Conservation (phyloP, 2,329 filamentous ascomycete species). For the Chalara sp. region DNA sequence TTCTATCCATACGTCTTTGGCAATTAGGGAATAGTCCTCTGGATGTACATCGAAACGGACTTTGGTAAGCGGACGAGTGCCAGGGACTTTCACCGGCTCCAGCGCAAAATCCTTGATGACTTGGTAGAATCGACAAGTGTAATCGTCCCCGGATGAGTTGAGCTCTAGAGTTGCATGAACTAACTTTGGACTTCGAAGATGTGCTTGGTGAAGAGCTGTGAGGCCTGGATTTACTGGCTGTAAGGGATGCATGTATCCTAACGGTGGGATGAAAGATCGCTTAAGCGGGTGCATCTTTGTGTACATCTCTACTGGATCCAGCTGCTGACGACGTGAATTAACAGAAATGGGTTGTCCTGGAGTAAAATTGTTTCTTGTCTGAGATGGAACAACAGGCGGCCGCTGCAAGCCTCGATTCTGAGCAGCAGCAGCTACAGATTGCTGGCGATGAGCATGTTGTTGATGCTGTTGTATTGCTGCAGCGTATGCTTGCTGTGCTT, state of each 20-base stretch:
- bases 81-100: slow-evolving; percentile 32
- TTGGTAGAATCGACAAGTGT: slow-evolving; percentile 39
- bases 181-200: slow-evolving; percentile 46
- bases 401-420: no score
- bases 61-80: slow-evolving; percentile 28
- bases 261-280: slow-evolving; percentile 30
- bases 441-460: no score
- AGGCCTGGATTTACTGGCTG: slow-evolving; percentile 37
- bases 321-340: no score
- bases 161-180: slow-evolving; percentile 9
- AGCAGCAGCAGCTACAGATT: no score
- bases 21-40: slow-evolving; percentile 15
- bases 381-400: no score
- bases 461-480: no score
- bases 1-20: slow-evolving; percentile 15
- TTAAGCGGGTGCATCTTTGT: slow-evolving; percentile 9
- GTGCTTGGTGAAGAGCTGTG: slow-evolving; percentile 49
- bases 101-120: slow-evolving; percentile 45
- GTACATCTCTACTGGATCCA: slow-evolving; percentile 34
- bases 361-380: no score
- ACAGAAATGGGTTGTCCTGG: no score
- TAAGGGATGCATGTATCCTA: slow-evolving; percentile 26
- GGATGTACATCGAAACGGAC: slow-evolving; percentile 25
- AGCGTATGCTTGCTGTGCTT: no score
- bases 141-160: no score